Base-by-base conservation (phyloP, 805 yeast genomes). In the Cyberlindnera nakhonratchasimensis region DNA sequence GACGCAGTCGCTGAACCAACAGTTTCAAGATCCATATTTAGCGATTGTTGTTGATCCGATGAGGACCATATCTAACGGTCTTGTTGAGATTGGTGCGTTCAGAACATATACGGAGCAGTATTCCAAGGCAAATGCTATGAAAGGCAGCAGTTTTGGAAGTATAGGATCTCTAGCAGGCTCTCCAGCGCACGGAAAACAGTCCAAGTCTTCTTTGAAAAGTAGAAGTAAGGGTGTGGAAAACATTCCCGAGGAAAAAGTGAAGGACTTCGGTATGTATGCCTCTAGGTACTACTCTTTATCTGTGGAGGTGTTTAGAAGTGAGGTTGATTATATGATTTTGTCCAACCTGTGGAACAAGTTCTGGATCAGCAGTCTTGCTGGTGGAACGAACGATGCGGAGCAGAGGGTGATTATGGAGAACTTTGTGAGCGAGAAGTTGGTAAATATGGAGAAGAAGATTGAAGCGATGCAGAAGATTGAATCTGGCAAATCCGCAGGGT, bases 41-140 rank as follows among this genome's bases (percentile, higher is more conserved):
- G 96, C 96, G 0, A 69, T 89, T 23, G 96, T 89, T 7, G 74
- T 90, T 39, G 97, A 89, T 63, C 96, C 96, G 0, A 73, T 77
- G 38, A 77, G 80, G 54, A 80, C 91, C 1, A 57, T 68, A 4
- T 63, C 72, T 12, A 78, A 82, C 38, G 83, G 83, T 0, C 72
- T 69, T 45, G 81, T 89, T 11, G 93, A 86, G 35, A 84, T 89
- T 42, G 96, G 96, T 1, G 96, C 96, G 1, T 89, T 88, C 58
- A 67, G 96, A 58, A 86, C 96, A 0, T 75, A 75, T 34, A 67
- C 73, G 1, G 74, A 71, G 22, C 56, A 53, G 7, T 47, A 55
- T 38, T 26, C 51, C 17, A 42, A 46, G 33, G 35, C 45, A 13
- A 49, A 46, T 33, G 21, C 19, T 12, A 32, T 38, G 31, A 37